A percentile compares a stretch with the other conserved stretches of the same genome.
phyloP scores from a whole-genome alignment of 1,139 yeast species.

The Lodderomyces elongisporus region DNA sequence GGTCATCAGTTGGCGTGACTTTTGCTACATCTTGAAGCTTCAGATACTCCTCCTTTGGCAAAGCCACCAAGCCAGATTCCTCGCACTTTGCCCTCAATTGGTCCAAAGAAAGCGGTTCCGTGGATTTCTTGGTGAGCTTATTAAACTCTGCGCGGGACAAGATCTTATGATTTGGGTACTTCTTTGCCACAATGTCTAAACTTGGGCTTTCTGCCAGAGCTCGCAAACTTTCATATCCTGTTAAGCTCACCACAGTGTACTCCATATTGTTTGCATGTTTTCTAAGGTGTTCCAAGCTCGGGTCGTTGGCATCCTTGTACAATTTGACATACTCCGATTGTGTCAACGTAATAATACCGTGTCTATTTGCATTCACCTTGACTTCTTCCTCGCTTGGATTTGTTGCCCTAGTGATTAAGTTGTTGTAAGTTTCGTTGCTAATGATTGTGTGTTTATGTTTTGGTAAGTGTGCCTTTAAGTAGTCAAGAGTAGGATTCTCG shows the following conservation, averaged over 20 bases:
- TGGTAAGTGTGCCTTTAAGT: constrained; percentile 14
- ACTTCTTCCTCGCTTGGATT: constrained; percentile 31
- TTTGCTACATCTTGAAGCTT: constrained; percentile 13
- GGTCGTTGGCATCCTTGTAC: constrained; percentile 27
- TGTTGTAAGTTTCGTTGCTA: constrained; percentile 14
- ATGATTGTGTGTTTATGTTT: constrained; percentile 11
- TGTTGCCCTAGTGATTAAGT: constrained; percentile 22
- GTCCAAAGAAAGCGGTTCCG: constrained; percentile 20
- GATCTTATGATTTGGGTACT: neutral
- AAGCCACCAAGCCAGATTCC: too few relatives aligned
- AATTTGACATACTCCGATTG: constrained; percentile 33
- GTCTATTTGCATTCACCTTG: constrained; percentile 31
- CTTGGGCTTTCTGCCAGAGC: constrained; percentile 17
- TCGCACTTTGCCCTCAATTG: too few relatives aligned
- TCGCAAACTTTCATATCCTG: constrained; percentile 13
- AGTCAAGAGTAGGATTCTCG: constrained; percentile 21
- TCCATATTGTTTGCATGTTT: constrained; percentile 5
- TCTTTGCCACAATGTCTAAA: constrained; percentile 14
- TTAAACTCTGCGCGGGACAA: constrained; percentile 8
- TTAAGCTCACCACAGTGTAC: constrained; percentile 8
- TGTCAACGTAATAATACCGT: constrained; percentile 31
- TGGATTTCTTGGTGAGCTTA: constrained; percentile 11
- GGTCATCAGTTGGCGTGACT: too few relatives aligned
- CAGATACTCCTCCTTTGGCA: constrained; percentile 10
- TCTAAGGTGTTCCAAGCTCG: constrained; percentile 20